A percentile compares a stretch with the other conserved stretches of the same genome.
phyloP scores from a whole-genome alignment of 2,329 filamentous ascomycete genomes.

The Ceratocystis huliohia region DNA sequence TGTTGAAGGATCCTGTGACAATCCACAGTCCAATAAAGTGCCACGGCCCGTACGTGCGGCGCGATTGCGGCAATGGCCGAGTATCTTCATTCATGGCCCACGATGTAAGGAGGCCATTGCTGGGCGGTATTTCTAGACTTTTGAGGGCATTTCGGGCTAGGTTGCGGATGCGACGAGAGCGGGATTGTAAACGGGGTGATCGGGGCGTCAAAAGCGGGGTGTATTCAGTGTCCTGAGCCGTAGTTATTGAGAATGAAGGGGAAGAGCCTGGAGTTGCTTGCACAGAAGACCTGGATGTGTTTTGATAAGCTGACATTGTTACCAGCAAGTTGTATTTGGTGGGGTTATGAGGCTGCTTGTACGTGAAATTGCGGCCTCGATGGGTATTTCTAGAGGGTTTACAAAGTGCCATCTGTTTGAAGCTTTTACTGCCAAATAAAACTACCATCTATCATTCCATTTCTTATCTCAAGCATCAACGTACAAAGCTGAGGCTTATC shows the following conservation, averaged over 20 bases:
- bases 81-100: constrained; percentile 25
- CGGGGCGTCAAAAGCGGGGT: not conserved
- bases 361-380: no score
- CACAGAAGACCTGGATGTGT: not conserved
- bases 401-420: no score
- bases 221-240: not conserved
- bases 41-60: constrained; percentile 28
- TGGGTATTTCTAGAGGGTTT: no score
- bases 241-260: not conserved
- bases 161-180: not conserved
- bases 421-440: no score
- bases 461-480: not conserved
- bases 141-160: not conserved
- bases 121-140: constrained; percentile 1
- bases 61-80: constrained; percentile 25
- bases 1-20: constrained; percentile 28
- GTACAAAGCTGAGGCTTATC: not conserved
- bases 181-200: not conserved
- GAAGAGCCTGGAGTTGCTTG: not conserved
- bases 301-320: not conserved
- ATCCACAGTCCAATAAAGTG: constrained; percentile 28
- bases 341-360: no score
- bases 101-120: constrained; percentile 1
- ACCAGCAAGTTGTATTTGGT: not conserved
- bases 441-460: not conserved